Base-by-base conservation (phyloP, 225 moss, liverwort and hornwort genomes). In the Anthoceros angustus region DNA sequence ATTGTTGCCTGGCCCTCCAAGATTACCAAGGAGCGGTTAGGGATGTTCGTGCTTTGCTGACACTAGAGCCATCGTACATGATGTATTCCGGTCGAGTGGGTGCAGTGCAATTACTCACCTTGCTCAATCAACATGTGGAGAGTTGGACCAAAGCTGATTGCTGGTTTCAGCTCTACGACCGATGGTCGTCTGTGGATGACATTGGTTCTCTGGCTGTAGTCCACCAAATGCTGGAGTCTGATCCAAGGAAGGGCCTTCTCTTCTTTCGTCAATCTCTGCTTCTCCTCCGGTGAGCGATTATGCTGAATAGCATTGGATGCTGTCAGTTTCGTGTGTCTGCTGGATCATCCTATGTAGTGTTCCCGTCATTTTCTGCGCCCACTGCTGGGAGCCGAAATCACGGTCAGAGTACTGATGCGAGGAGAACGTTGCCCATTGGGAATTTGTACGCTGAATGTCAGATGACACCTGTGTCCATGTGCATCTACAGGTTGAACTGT, bases 141-240 rank as follows among this genome's bases (percentile, higher is more conserved):
- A 86, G 89, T 63, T 98, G 98, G 98, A 89, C 98, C 1, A 92
- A 92, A 74, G 98, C 98, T 60, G 98, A 98, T 70, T 98, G 98
- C 77, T 98, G 98, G 98, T 86, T 98, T 86, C 92, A 98, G 75
- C 78, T 98, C 5, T 98, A 98, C 69, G 98, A 98, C 73, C 78
- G 88, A 66, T 98, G 98, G 98, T 98, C 98, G 69, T 98, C 98
- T 3, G 98, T 98, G 43, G 98, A 98, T 78, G 98, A 98, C 71
- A 98, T 98, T 63, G 98, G 98, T 45, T 98, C 98, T 43, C 79
- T 92, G 39, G 98, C 98, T 9, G 92, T 98, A 25, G 98, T 98
- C 45, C 98, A 98, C 74, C 98, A 98, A 84, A 98, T 98, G 98
- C 75, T 98, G 63, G 98, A 98, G 74, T 92, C 98, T 65, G 90